Evolutionary conservation across 2,329 filamentous ascomycete genomes (phyloP).

Genomic region (Fusarium drepaniforme): DNA sequence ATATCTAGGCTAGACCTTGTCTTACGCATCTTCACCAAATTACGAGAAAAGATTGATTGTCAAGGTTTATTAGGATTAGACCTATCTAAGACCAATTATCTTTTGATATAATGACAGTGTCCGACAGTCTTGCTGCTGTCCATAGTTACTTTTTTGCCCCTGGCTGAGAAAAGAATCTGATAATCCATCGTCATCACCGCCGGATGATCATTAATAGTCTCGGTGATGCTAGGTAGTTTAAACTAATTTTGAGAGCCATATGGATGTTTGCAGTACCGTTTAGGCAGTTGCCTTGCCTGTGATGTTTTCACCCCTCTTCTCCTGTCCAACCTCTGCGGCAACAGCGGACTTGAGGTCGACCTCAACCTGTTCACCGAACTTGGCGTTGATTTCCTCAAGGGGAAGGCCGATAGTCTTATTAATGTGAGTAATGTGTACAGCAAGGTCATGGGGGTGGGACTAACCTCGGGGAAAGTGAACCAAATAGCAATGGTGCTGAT

Average conservation of each 20-base stretch:
- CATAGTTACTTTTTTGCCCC: background rate
- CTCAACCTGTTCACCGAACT: constrained; percentile 29
- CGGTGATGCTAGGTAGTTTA: background rate
- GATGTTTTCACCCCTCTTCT: background rate
- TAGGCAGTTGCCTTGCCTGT: background rate
- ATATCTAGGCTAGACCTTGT: too few relatives aligned
- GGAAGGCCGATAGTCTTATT: constrained; percentile 9
- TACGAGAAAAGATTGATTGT: background rate
- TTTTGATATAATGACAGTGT: background rate
- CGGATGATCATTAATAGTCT: background rate
- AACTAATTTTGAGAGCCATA: background rate
- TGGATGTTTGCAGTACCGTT: background rate
- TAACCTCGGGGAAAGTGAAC: constrained; percentile 37
- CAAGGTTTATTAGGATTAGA: background rate
- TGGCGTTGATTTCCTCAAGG: constrained; percentile 33
- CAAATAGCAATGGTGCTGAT: constrained; percentile 41
- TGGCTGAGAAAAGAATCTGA: background rate
- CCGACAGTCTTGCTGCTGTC: background rate
- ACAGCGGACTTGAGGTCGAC: constrained; percentile 29
- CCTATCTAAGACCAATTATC: background rate
- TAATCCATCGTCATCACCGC: background rate
- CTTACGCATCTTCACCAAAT: background rate
- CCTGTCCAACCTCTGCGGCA: constrained; percentile 8
- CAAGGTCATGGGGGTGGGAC: background rate
- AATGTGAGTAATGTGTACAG: background rate